Base-by-base conservation (phyloP, 805 yeast species). In the Lachancea mirantina region DNA sequence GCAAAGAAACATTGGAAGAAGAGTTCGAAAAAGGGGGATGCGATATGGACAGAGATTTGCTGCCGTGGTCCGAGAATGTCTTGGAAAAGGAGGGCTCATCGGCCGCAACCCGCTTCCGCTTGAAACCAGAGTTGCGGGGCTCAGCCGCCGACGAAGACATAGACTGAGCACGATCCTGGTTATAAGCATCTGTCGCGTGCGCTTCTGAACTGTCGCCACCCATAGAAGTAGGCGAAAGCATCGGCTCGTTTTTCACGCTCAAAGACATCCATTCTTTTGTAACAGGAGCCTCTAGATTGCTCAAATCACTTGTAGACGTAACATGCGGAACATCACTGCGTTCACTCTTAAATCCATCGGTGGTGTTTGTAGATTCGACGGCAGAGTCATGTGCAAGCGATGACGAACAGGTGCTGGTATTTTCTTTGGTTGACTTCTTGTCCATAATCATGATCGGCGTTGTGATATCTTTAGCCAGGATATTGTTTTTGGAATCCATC, bases 381-480 rank as follows among this genome's bases (percentile, higher is more conserved):
- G 41, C 37, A 26, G 49, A 40, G 26, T 43, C 45, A 1, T 49
- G 40, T 11, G 39, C 41, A n/a, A n/a, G n/a, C n/a, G n/a, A n/a
- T n/a, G n/a, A n/a, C 11, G 46, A 40, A 10, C 38, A 45, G 9
- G 34, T 42, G 7, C 34, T 38, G 17, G 42, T 26, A 13, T 28
- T 28, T 3, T 16, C 38, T 8, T 29, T 21, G 5, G 43, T 56
- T 7, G 50, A 53, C 68, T 89, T 94, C 57, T 94, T 78, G 58
- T 92, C 97, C 76, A 94, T 89, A 31, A 89, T 87, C 79, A 84
- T 79, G 19, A 89, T 83, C 5, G 85, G 76, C 6, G 77, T 62
- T 1, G 95, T 74, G 6, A 79, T 55, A 14, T 75, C 74, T 46
- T 78, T 78, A 5, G 88, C 96, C 11, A 89, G 68, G 4, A 85